Evolutionary conservation across 2,329 filamentous ascomycete species (phyloP), one percentile per base, ranked within the genome.

Genomic region (Tolypocladium sp.): DNA sequence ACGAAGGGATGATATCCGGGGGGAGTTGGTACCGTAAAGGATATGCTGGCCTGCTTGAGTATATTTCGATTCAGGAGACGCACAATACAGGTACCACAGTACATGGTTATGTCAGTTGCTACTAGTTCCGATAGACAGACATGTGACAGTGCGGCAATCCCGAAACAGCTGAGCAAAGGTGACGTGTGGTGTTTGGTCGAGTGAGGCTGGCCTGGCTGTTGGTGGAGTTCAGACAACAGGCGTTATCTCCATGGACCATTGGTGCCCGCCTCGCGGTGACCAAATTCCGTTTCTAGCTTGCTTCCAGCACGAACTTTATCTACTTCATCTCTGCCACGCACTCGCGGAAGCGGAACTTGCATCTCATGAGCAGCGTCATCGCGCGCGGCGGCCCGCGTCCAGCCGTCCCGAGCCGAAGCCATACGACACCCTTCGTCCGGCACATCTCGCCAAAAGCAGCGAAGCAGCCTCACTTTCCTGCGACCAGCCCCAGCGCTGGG

Each of bases 401-500:
- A 70, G 57, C 67, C 68, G 68, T 56, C 7, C 42, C 33, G 58
- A 68, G 62, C 68, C 68, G 68, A 61, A n/a, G 59, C 51, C 41
- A 65, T 17, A 1, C 12, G 22, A 25, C 41, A 27, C 22, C 22
- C 42, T 25, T 7, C 1, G 63, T 57, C 63, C 60, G 57, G 41
- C 25, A 38, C 41, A 56, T 60, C 51, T 55, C 37, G 20, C 46
- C 3, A 33, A 6, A 13, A n/a, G 27, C 46, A n/a, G 27, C 27
- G 17, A 20, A 4, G 46, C 46, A 51, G 53, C 53, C 53, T 55
- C 53, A 42, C 37, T 41, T 27, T 33, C 4, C 4, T 27, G 37
- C 17, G 8, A 41, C n/a, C 40, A 41, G 40, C 40, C 49, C 10
- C 27, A 4, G 9, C 30, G 9, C 30, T 17, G 30, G 49, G 30